Percentiles rank a stretch among this genome's conserved stretches.
Conservation (phyloP, 257 asterid genomes). For the Forsythia suspensa region DNA sequence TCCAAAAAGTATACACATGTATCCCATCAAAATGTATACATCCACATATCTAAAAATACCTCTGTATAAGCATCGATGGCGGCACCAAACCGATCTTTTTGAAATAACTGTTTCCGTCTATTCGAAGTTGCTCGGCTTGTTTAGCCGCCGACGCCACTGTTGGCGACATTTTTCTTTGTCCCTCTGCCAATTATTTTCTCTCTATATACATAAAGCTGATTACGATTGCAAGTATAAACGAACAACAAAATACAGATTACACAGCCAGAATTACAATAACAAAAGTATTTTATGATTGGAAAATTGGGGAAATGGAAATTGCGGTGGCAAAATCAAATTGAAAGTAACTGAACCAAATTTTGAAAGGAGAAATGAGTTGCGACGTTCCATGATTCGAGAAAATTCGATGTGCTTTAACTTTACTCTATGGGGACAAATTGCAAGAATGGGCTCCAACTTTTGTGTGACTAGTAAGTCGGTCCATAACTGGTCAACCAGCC, state of each 20-base stretch:
- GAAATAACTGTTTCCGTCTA: conserved; percentile 72
- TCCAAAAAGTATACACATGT: not conserved
- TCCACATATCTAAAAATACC: conserved; percentile 34
- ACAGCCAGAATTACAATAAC: not conserved
- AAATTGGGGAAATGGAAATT: not conserved
- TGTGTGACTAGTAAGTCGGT: not conserved
- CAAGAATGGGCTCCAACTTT: not conserved
- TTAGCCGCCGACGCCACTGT: conserved; percentile 34
- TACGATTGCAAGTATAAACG: not conserved
- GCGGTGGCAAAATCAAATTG: not conserved
- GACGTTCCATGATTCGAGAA: not conserved
- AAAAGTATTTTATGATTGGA: not conserved
- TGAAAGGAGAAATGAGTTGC: not conserved
- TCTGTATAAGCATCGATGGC: conserved; percentile 95
- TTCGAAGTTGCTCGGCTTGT: conserved; percentile 83
- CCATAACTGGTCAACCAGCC: not conserved
- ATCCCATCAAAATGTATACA: not conserved
- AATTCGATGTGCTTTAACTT: too few relatives aligned
- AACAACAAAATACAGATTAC: not conserved
- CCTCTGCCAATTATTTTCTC: conserved; percentile 22
- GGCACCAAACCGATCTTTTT: conserved; percentile 64
- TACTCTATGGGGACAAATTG: not conserved
- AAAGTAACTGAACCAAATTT: not conserved
- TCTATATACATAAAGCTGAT: not conserved
- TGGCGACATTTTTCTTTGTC: conserved; percentile 64